Conservation (phyloP, 192 early-diverging fungal species). For the Dissophora globulifera region DNA sequence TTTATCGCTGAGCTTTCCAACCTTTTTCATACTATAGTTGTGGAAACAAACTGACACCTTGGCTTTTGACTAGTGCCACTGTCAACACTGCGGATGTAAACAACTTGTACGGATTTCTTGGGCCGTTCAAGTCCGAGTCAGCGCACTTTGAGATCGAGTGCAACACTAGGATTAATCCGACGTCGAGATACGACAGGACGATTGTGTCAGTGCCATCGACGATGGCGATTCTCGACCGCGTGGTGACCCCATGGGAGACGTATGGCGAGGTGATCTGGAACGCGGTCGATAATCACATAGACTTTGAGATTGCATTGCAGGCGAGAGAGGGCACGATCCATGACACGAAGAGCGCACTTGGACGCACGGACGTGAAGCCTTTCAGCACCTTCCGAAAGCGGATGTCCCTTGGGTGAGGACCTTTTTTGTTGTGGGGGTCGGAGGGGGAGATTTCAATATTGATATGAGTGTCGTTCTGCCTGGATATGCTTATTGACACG, state of each 20-base stretch:
- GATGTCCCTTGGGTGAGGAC: conserved; percentile 42
- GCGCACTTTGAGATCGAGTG: conserved; percentile 25
- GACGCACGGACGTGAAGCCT: conserved; percentile 45
- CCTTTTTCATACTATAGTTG: no score
- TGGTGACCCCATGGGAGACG: conserved; percentile 45
- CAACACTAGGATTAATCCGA: conserved; percentile 34
- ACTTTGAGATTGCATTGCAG: conserved; percentile 37
- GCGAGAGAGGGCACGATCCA: conserved; percentile 30
- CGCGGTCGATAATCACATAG: conserved; percentile 25
- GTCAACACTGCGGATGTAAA: background rate
- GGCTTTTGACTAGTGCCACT: conserved; percentile 10
- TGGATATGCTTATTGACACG: no score
- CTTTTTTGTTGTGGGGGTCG: no score
- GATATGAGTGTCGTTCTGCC: no score
- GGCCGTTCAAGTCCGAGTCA: conserved; percentile 15
- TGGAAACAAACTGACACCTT: no score
- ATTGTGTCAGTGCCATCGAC: conserved; percentile 28
- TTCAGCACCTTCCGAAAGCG: conserved; percentile 36
- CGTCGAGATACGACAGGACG: conserved; percentile 14
- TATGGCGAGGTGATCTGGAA: conserved; percentile 43
- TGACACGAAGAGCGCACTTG: conserved; percentile 28
- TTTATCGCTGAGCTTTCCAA: background rate
- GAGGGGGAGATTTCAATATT: no score
- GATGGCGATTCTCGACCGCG: conserved; percentile 32
- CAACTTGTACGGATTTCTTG: conserved; percentile 29